Evolutionary conservation across 2,329 filamentous ascomycete genomes (phyloP), one percentile per base, ranked within the genome.

Genomic region (Claviceps africana): DNA sequence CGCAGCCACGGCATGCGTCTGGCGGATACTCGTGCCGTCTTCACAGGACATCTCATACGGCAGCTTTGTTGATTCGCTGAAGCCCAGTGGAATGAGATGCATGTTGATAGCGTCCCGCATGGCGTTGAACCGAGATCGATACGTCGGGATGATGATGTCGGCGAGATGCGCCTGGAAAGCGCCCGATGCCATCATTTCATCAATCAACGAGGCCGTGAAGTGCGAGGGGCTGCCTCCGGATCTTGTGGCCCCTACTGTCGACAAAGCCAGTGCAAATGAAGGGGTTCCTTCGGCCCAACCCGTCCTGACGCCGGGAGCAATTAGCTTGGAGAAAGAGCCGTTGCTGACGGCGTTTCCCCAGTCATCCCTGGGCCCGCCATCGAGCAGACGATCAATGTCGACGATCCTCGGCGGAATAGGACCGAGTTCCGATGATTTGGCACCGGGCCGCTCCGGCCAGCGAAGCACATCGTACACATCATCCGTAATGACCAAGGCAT

Each of bases 391-490:
- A 15, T 52, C 51, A 21, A 52, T 11, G 21, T 52, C 51, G 45
- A 52, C 45, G 28, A 52, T 52, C 10, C 51, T 46, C 13, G 51
- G 51, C 25, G 45, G 51, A 52, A 95, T 72, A 63, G 95, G 89
- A 19, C 87, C 81, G 1, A 95, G 72, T 1, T 88, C 80, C 2
- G 88, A 88, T 9, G 89, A 79, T 13, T 82, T 78, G 45, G 85
- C 61, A 50, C 60, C 28, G 52, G 51, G 55, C 2, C 55, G 51
- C 31, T 53, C 60, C 2, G 79, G 77, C 88, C 89, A 96, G 64
- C 90, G 86, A 5, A 97, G 74, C 58, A 91, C 85, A 65, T 97
- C 91, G 64, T 98, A 98, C 10, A 97, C 89, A 65, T 98, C 93
- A 68, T 97, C 91, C 48, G 80, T 80, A 30, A 96, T 75, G 52